These are phyloP conservation scores for Lentinus polychrous DNA, from an alignment of 1,284 basidiomycete species.

Conservation along the genomic window DNA sequence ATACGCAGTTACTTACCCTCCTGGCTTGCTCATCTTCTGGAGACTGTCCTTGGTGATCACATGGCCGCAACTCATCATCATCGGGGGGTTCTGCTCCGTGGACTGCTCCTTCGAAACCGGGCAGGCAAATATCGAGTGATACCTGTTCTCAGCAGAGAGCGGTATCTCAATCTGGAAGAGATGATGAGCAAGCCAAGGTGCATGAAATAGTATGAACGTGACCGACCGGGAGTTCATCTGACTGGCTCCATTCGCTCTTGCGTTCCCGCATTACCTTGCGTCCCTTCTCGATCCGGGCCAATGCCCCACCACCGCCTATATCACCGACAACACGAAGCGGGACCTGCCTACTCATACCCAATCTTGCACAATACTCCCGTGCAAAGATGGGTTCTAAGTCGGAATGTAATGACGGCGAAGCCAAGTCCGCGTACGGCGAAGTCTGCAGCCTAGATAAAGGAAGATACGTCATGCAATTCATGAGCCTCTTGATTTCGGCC, in stretches of 20 bases:
- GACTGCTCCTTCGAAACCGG: conserved; percentile 97
- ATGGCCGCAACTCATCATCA: conserved; percentile 97
- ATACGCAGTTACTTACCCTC: conserved; percentile 56
- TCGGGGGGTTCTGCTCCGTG: conserved; percentile 89
- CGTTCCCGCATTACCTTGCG: conserved; percentile 87
- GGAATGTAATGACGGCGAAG: conserved; percentile 59
- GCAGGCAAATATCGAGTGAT: conserved; percentile 96
- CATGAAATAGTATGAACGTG: neutral
- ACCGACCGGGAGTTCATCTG: conserved; percentile 81
- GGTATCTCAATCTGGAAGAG: conserved; percentile 46
- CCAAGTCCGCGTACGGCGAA: conserved; percentile 74
- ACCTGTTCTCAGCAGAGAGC: conserved; percentile 76
- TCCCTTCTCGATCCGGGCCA: conserved; percentile 88
- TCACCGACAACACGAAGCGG: conserved; percentile 84
- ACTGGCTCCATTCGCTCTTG: conserved; percentile 87
- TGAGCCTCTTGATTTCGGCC: conserved; percentile 69
- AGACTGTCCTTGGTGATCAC: conserved; percentile 88
- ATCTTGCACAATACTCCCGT: conserved; percentile 82
- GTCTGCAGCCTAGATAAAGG: conserved; percentile 53
- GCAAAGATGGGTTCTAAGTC: conserved; percentile 80
- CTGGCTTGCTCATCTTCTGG: conserved; percentile 78
- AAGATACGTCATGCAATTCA: conserved; percentile 69
- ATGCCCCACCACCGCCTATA: conserved; percentile 84
- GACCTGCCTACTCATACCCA: conserved; percentile 84
- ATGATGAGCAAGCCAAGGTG: conserved; percentile 1